These are phyloP conservation scores for Gracilaria caudata DNA, from an alignment of 23 red algal genomes.

Conservation along the genomic window DNA sequence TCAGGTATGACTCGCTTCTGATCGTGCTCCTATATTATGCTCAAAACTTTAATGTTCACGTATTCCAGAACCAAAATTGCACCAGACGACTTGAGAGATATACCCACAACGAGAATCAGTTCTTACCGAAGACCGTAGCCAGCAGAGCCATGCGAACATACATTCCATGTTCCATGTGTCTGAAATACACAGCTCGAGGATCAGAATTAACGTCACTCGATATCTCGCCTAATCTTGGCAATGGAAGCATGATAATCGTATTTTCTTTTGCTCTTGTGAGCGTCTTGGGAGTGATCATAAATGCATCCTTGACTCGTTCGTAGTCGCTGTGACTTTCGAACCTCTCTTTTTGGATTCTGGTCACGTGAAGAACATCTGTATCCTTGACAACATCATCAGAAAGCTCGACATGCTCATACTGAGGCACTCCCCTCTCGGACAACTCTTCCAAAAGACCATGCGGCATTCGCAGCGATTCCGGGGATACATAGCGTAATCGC, in stretches of 20 bases:
- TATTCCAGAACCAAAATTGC: neutral
- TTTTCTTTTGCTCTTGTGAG: conserved; percentile 91
- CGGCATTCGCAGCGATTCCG: conserved; percentile 83
- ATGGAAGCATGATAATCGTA: conserved; percentile 99
- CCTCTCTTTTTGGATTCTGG: conserved; percentile 89
- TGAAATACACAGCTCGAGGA: conserved; percentile 96
- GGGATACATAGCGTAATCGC: conserved; percentile 85
- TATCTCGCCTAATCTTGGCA: conserved; percentile 93
- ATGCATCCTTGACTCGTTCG: conserved; percentile 74
- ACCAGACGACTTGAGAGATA: neutral
- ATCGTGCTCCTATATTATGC: no score
- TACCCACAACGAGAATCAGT: conserved; percentile 15
- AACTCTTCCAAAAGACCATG: conserved; percentile 85
- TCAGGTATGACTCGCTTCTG: no score
- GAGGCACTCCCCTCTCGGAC: conserved; percentile 79
- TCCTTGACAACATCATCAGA: conserved; percentile 71
- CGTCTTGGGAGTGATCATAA: conserved; percentile 82
- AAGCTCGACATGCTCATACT: conserved; percentile 80
- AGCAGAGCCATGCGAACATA: conserved; percentile 98
- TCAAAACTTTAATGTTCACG: no score
- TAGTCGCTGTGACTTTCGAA: conserved; percentile 71
- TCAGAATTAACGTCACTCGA: conserved; percentile 85
- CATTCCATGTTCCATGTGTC: conserved; percentile 99
- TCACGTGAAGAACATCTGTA: conserved; percentile 96
- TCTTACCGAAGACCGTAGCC: conserved; percentile 91